phyloP scores from a whole-genome alignment of 2,329 filamentous ascomycete species.

The Ilyonectria destructans region DNA sequence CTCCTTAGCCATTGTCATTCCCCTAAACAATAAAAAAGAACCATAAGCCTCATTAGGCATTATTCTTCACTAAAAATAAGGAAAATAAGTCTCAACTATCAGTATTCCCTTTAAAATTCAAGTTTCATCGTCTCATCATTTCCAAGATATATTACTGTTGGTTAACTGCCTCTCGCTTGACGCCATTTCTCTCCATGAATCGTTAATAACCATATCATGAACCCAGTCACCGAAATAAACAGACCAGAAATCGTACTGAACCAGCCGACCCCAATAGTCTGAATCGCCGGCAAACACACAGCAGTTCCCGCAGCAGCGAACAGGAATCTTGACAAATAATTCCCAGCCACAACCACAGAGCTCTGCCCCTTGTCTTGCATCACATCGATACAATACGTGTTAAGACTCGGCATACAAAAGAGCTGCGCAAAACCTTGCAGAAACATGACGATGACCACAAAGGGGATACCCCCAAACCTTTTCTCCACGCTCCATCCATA shows the following conservation, averaged over 20 bases:
- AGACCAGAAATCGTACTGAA: slow-evolving; percentile 74
- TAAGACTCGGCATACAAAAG: slow-evolving; percentile 80
- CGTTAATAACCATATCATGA: slow-evolving; percentile 36
- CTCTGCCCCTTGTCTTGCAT: slow-evolving; percentile 71
- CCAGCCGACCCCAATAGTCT: slow-evolving; percentile 83
- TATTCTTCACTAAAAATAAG: no score
- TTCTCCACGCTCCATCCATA: slow-evolving; percentile 67
- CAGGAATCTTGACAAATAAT: slow-evolving; percentile 82
- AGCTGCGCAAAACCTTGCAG: slow-evolving; percentile 79
- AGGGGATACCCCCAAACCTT: slow-evolving; percentile 62
- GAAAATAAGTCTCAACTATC: no score
- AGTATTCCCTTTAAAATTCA: background rate
- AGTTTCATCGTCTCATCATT: background rate
- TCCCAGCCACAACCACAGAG: slow-evolving; percentile 81
- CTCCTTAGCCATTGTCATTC: no score
- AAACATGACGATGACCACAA: slow-evolving; percentile 80
- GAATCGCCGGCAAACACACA: slow-evolving; percentile 78
- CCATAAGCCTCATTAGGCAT: no score
- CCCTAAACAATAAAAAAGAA: no score
- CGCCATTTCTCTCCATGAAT: slow-evolving; percentile 40
- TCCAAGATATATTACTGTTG: background rate
- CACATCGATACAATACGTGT: slow-evolving; percentile 83
- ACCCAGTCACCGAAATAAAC: slow-evolving; percentile 38
- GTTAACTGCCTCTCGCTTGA: slow-evolving; percentile 16
- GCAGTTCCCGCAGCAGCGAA: slow-evolving; percentile 80